A percentile compares a stretch with the other conserved stretches of the same genome.
phyloP scores from a whole-genome alignment of 805 yeast species.

The Suhomyces prunicola region DNA sequence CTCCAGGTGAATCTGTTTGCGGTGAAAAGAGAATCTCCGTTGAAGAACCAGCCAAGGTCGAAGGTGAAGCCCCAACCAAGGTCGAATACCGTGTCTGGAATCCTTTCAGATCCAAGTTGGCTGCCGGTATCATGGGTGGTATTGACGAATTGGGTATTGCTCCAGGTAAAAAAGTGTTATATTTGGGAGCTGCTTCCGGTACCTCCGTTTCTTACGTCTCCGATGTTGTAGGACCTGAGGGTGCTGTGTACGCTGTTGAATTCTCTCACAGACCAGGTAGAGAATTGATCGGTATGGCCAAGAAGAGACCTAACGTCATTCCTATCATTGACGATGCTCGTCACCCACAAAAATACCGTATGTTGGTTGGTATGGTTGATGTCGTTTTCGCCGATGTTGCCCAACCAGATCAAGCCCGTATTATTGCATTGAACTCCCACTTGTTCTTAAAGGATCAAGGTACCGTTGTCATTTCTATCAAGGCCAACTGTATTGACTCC shows the following conservation, averaged over 20 bases:
- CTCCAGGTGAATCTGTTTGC: conserved; percentile 98
- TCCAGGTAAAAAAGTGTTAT: conserved; percentile 96
- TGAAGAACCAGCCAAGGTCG: conserved; percentile 90
- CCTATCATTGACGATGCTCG: conserved; percentile 99
- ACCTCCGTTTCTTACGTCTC: conserved; percentile 98
- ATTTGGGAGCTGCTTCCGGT: conserved; percentile 99
- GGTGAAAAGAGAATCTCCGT: conserved; percentile 96
- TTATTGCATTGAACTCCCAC: conserved; percentile 96
- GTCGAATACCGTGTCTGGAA: conserved; percentile 99
- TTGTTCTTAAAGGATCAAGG: conserved; percentile 98
- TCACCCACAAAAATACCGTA: conserved; percentile 99
- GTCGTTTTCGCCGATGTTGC: conserved; percentile 99
- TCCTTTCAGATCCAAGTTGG: conserved; percentile 99
- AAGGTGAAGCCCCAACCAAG: conserved; percentile 87
- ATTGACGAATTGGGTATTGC: conserved; percentile 94
- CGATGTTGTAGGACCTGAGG: conserved; percentile 98
- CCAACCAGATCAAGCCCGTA: conserved; percentile 99
- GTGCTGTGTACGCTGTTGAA: conserved; percentile 97
- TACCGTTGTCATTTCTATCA: conserved; percentile 97
- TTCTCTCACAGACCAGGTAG: conserved; percentile 99
- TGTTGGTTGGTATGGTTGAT: conserved; percentile 98
- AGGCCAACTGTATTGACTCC: conserved; percentile 99
- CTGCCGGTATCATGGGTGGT: conserved; percentile 99
- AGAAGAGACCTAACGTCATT: conserved; percentile 98
- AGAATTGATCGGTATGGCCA: conserved; percentile 98